Evolutionary conservation across 345 rosid species (phyloP).

Genomic region (Ceriops decandra): DNA sequence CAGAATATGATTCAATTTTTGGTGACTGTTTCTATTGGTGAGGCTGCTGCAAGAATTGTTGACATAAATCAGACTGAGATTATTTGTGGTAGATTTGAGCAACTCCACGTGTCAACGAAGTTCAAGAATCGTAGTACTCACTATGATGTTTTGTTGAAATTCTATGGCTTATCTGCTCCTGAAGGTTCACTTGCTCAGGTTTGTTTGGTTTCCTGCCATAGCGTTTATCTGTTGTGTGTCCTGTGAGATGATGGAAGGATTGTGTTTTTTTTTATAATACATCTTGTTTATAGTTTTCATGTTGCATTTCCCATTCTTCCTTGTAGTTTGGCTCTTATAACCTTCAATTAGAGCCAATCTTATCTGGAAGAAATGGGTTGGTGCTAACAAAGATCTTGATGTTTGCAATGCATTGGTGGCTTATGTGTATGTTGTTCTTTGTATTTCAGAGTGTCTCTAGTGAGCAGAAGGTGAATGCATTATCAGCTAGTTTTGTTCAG

Average conservation of each 20-base stretch:
- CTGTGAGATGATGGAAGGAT: background rate
- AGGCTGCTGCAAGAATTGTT: conserved; percentile 84
- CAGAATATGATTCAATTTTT: conserved; percentile 77
- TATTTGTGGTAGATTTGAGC: conserved; percentile 91
- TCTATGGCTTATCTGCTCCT: conserved; percentile 91
- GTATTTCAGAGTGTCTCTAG: conserved; percentile 81
- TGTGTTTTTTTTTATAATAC: background rate
- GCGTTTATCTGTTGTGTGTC: background rate
- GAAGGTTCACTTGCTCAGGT: conserved; percentile 99
- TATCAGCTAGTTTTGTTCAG: conserved; percentile 78
- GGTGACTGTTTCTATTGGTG: conserved; percentile 70
- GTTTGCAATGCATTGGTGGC: background rate
- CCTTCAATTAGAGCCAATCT: background rate
- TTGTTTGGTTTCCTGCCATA: conserved; percentile 29
- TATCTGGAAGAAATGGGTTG: background rate
- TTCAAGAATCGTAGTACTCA: conserved; percentile 68
- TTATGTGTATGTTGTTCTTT: conserved; percentile 14
- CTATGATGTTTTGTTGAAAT: conserved; percentile 71
- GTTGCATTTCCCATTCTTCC: background rate
- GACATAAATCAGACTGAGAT: conserved; percentile 65
- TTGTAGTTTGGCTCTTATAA: background rate
- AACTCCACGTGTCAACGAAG: conserved; percentile 77
- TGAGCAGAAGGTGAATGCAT: conserved; percentile 86
- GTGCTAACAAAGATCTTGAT: background rate
- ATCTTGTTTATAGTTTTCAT: background rate